phyloP scores from a whole-genome alignment of 495 filamentous ascomycete genomes.

The Lentithecium fluviatile region DNA sequence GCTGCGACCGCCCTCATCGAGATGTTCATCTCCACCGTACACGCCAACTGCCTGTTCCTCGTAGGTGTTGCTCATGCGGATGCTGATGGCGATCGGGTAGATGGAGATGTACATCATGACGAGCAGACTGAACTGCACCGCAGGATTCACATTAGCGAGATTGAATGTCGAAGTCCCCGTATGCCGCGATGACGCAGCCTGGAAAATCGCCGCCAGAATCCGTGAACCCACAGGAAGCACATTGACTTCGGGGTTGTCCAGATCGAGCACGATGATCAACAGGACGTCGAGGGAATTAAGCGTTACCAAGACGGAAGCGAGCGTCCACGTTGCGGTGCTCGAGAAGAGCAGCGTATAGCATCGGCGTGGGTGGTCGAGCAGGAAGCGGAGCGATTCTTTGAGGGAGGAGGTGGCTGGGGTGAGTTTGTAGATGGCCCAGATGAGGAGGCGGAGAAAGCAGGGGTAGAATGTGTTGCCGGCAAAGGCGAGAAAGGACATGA shows the following conservation, averaged over 20 bases:
- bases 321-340: constrained; percentile 73
- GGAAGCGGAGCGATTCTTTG: too few species aligned
- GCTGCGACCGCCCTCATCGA: constrained; percentile 35
- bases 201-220: constrained; percentile 77
- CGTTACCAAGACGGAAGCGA: constrained; percentile 66
- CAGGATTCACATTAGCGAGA: constrained; percentile 68
- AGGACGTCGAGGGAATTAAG: constrained; percentile 82
- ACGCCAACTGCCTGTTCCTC: constrained; percentile 67
- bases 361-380: constrained; percentile 74
- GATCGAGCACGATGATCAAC: constrained; percentile 75
- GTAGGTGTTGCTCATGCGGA: constrained; percentile 49
- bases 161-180: constrained; percentile 82
- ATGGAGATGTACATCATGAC: constrained; percentile 78
- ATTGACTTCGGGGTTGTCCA: constrained; percentile 65
- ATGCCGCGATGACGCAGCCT: constrained; percentile 75
- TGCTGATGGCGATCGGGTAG: constrained; percentile 62
- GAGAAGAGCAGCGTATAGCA: constrained; percentile 87
- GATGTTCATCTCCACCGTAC: constrained; percentile 57
- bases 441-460: too few species aligned
- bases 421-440: too few species aligned
- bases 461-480: too few species aligned
- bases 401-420: too few species aligned
- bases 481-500: too few species aligned
- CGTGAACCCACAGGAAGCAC: constrained; percentile 57
- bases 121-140: constrained; percentile 77